Base-by-base conservation (phyloP, 2,329 filamentous ascomycete genomes). In the Epichloe typhina region DNA sequence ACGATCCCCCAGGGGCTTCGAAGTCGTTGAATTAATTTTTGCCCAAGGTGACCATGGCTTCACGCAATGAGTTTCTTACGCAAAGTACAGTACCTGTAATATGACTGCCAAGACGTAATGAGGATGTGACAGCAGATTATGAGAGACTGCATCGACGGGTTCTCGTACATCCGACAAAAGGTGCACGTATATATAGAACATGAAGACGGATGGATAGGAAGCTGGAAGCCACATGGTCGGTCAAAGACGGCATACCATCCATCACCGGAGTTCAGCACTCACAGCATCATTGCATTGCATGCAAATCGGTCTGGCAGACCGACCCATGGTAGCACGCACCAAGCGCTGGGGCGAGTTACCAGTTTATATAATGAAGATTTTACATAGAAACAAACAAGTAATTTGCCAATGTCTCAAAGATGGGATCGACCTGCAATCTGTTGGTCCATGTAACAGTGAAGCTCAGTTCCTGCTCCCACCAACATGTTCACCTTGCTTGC, bases 1-100 rank as follows among this genome's bases (percentile, higher is more conserved):
- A 72, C 71, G 2, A 53, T 23, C 33, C 39, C 19, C 43, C 38
- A 53, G 17, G 46, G 43, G 13, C 35, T 33, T 15, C 47, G 47
- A 31, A 41, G 37, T 11, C 4, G 19, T 33, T 46, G 9, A 31
- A 43, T 3, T 26, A 2, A 19, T 23, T 38, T 4, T 11, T 31
- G 26, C n/a, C 26, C 9, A 31, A 9, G 9, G 26, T 9, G 26
- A 11, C 3, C 26, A 31, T 31, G 26, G 26, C 26, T 31, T 31
- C 26, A 31, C 26, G 26, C 26, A 31, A n/a, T n/a, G n/a, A n/a
- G n/a, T n/a, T n/a, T n/a, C n/a, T n/a, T n/a, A n/a, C n/a, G n/a
- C n/a, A n/a, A n/a, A 17, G 15, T 44, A 23, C 3, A 5, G 5
- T 15, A 26, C n/a, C 21, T 23, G 7, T 44, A 44, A 37, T 19